A percentile compares a stretch with the other conserved stretches of the same genome.
Evolutionary conservation across 306 rosid species (phyloP).

Genomic region (Comarum palustre): DNA sequence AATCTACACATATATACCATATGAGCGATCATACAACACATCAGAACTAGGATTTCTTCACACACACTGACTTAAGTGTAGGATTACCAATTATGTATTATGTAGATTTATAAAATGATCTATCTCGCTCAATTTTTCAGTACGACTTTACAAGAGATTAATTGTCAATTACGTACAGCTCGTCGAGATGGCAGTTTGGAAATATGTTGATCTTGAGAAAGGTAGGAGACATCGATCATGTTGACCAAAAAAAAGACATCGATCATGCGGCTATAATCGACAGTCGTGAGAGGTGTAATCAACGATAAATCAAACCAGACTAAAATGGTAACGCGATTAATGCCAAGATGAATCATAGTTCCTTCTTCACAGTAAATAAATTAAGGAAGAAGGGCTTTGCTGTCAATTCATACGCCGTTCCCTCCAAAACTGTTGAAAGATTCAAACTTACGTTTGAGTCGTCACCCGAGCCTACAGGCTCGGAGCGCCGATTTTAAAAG

Average conservation of each 20-base stretch:
- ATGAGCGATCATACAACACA: not conserved
- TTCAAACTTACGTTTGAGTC: slow-evolving; percentile 40
- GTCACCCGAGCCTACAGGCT: slow-evolving; percentile 32
- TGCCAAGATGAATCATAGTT: not conserved
- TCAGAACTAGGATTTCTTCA: too few species aligned
- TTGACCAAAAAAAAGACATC: too few species aligned
- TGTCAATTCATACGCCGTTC: slow-evolving; percentile 25
- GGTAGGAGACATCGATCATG: not conserved
- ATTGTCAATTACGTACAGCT: not conserved
- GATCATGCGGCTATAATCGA: not conserved
- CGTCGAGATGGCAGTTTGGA: not conserved
- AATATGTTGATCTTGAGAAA: not conserved
- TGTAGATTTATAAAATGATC: too few species aligned
- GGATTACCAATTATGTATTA: not conserved
- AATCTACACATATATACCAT: too few species aligned
- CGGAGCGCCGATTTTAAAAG: slow-evolving; percentile 27
- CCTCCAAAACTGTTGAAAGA: slow-evolving; percentile 35
- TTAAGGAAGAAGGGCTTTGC: not conserved
- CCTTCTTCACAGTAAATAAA: not conserved
- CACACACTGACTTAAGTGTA: not conserved
- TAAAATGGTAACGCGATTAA: not conserved
- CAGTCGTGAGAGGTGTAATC: not conserved
- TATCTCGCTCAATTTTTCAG: not conserved
- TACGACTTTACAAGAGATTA: not conserved
- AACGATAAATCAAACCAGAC: not conserved